phyloP scores from a whole-genome alignment of 805 yeast species.

The Pichia nanzhaoensis region DNA sequence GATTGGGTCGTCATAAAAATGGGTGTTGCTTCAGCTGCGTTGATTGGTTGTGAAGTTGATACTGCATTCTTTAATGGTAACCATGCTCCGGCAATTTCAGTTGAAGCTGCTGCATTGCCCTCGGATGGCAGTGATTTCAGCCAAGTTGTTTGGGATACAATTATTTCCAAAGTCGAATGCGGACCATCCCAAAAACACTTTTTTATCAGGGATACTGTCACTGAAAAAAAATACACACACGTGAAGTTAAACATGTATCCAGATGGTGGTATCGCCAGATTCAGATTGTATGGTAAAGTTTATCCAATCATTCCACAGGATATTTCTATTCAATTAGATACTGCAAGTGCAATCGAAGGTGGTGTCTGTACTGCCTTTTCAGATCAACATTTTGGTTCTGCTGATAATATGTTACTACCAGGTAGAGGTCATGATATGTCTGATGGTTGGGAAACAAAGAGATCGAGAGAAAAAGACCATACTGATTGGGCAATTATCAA shows the following conservation, averaged over 20 bases:
- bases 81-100: slow-evolving; percentile 86
- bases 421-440: slow-evolving; percentile 96
- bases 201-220: slow-evolving; percentile 54
- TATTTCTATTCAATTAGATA: slow-evolving; percentile 45
- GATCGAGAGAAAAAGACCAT: slow-evolving; percentile 80
- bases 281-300: slow-evolving; percentile 81
- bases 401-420: slow-evolving; percentile 81
- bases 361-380: slow-evolving; percentile 80
- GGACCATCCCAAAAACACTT: slow-evolving; percentile 87
- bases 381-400: slow-evolving; percentile 93
- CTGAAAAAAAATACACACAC: slow-evolving; percentile 65
- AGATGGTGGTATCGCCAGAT: slow-evolving; percentile 96
- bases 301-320: slow-evolving; percentile 59
- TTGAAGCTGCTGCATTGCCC: slow-evolving; percentile 55
- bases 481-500: slow-evolving; percentile 87
- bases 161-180: slow-evolving; percentile 69
- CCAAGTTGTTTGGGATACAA: slow-evolving; percentile 55
- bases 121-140: slow-evolving; percentile 30
- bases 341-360: slow-evolving; percentile 79
- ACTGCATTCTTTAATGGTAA: slow-evolving; percentile 94
- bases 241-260: slow-evolving; percentile 89
- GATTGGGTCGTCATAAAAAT: slow-evolving; percentile 83
- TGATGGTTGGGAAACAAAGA: slow-evolving; percentile 96
- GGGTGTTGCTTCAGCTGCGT: slow-evolving; percentile 76
- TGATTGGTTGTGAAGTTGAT: slow-evolving; percentile 83